Evolutionary conservation across 495 filamentous ascomycete species (phyloP).

Genomic region (Lepidopterella palustris): DNA sequence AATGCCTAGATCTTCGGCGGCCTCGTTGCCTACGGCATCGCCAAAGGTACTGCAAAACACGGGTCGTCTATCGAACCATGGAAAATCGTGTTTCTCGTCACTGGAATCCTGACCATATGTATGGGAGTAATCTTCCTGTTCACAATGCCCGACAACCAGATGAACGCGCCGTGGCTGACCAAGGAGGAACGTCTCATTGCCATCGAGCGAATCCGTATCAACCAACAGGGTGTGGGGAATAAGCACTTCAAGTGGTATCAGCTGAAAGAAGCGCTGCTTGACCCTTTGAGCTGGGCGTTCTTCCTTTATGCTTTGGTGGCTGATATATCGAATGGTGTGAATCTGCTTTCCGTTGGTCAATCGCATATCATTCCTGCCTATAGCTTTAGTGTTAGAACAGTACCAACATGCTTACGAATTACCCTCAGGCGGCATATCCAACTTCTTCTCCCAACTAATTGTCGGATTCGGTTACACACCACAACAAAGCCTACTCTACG

Average conservation of each 20-base stretch:
- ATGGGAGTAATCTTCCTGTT: slow-evolving; percentile 56
- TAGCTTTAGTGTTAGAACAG: not conserved
- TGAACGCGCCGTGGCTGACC: slow-evolving; percentile 62
- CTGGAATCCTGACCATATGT: slow-evolving; percentile 52
- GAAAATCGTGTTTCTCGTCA: slow-evolving; percentile 65
- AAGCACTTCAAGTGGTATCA: slow-evolving; percentile 38
- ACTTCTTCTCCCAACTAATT: slow-evolving; percentile 66
- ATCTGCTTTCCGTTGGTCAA: too few relatives aligned
- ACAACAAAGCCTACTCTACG: slow-evolving; percentile 58
- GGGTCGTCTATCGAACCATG: slow-evolving; percentile 53
- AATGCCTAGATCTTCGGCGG: slow-evolving; percentile 53
- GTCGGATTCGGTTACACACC: slow-evolving; percentile 52
- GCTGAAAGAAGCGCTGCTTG: slow-evolving; percentile 34
- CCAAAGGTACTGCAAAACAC: slow-evolving; percentile 47
- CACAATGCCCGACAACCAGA: slow-evolving; percentile 61
- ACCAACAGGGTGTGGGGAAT: slow-evolving; percentile 38
- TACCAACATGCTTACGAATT: not conserved
- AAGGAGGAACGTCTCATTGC: slow-evolving; percentile 49
- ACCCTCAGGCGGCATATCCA: slow-evolving; percentile 54
- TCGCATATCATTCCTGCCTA: not conserved
- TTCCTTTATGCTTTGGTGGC: slow-evolving; percentile 55
- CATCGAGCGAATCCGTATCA: slow-evolving; percentile 35
- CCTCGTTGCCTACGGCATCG: slow-evolving; percentile 58
- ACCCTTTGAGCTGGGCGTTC: slow-evolving; percentile 51
- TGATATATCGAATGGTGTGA: slow-evolving; percentile 53